phyloP scores from a whole-genome alignment of 1,284 basidiomycete genomes.

The Prillingera fragicola region DNA sequence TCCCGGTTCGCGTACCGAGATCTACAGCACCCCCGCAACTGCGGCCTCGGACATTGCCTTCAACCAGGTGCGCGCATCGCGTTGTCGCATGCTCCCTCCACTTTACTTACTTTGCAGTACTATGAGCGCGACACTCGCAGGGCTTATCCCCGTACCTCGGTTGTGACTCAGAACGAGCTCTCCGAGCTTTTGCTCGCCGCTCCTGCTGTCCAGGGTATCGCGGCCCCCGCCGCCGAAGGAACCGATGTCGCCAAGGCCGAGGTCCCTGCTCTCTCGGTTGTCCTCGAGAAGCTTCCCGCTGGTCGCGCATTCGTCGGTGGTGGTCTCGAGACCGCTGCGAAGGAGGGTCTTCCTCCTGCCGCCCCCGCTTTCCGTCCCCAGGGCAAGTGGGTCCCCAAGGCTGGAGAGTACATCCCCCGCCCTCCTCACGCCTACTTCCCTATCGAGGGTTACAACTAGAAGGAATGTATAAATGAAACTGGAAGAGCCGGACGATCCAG shows the following conservation, averaged over 20 bases:
- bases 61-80: conserved; percentile 18
- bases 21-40: conserved; percentile 77
- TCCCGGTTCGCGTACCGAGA: conserved; percentile 79
- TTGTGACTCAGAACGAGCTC: conserved; percentile 72
- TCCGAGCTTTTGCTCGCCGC: conserved; percentile 77
- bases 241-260: conserved; percentile 41
- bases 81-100: not conserved
- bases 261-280: conserved; percentile 53
- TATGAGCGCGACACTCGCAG: conserved; percentile 85
- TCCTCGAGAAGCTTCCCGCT: conserved; percentile 64
- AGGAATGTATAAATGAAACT: no score
- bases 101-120: conserved; percentile 52
- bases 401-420: conserved; percentile 66
- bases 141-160: conserved; percentile 79
- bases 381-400: conserved; percentile 64
- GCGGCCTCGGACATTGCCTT: conserved; percentile 58
- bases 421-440: conserved; percentile 74
- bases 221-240: conserved; percentile 46
- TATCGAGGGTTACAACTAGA: conserved; percentile 71
- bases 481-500: no score
- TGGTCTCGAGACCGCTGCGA: conserved; percentile 56
- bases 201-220: conserved; percentile 65
- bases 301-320: conserved; percentile 55
- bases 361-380: conserved; percentile 53
- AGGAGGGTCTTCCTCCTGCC: conserved; percentile 63